Percentiles rank a stretch among this genome's conserved stretches.
These are phyloP conservation scores for Passalora sequoiae DNA, from an alignment of 2,329 filamentous ascomycete genomes.

Conservation along the genomic window DNA sequence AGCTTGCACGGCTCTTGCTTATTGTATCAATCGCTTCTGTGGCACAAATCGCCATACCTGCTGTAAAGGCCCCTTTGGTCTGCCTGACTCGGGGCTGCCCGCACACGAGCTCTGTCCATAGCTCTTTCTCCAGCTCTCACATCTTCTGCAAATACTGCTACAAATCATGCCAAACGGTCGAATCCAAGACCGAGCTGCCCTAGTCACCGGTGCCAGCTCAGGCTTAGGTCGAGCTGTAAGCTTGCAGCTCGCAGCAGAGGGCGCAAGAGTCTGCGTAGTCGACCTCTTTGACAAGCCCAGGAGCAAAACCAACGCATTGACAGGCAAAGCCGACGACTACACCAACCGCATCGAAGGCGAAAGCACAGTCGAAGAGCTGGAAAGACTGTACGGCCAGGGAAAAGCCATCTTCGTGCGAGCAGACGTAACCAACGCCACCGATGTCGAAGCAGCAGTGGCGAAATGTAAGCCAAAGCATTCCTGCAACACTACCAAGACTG, in stretches of 20 bases:
- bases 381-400: conserved; percentile 12
- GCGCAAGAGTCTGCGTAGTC: conserved; percentile 29
- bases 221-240: conserved; percentile 32
- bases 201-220: conserved; percentile 29
- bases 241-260: conserved; percentile 28
- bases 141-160: too few species aligned
- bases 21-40: too few species aligned
- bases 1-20: too few species aligned
- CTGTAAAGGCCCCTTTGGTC: too few species aligned
- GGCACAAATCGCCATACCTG: too few species aligned
- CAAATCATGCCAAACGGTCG: conserved; percentile 13
- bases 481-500: background rate
- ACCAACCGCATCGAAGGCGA: conserved; percentile 25
- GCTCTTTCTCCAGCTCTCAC: too few species aligned
- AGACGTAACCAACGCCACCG: conserved; percentile 31
- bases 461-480: conserved; percentile 11
- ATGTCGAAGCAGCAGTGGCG: conserved; percentile 26
- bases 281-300: conserved; percentile 31
- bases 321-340: conserved; percentile 31
- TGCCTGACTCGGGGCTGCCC: too few species aligned
- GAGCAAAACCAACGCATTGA: conserved; percentile 27
- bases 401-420: conserved; percentile 29
- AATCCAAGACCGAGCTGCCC: conserved; percentile 18
- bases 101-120: background rate
- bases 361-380: conserved; percentile 21